Conservation (phyloP, 257 asterid genomes). For the Capsicum chinense region DNA sequence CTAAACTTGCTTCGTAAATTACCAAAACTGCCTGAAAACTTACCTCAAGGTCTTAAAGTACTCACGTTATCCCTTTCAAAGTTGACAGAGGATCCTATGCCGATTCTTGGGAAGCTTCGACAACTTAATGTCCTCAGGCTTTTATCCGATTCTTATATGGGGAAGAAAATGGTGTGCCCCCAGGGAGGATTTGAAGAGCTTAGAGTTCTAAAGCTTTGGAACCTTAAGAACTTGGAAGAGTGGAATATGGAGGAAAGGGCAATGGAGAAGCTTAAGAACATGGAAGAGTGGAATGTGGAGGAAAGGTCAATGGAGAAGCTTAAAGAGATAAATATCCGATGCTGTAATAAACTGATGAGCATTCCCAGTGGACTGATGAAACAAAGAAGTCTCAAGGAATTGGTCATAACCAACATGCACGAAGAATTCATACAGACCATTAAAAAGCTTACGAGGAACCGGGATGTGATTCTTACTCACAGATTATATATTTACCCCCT, state of each 20-base stretch:
- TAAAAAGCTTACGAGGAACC: neutral
- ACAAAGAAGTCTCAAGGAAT: conserved; percentile 31
- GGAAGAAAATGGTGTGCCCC: conserved; percentile 32
- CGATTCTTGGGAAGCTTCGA: conserved; percentile 36
- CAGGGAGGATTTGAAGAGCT: conserved; percentile 37
- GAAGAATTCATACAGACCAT: neutral
- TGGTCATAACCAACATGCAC: conserved; percentile 42
- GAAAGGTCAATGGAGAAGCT: conserved; percentile 41
- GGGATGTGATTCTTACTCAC: neutral
- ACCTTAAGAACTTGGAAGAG: conserved; percentile 35
- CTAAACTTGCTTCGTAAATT: conserved; percentile 42
- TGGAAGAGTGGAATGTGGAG: conserved; percentile 41
- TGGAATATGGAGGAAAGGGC: conserved; percentile 42
- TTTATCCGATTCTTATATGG: conserved; percentile 42
- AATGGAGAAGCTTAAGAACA: conserved; percentile 36
- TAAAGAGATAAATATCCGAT: conserved; percentile 40
- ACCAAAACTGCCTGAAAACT: conserved; percentile 31
- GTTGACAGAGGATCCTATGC: conserved; percentile 44
- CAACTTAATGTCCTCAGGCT: conserved; percentile 44
- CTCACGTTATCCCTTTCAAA: conserved; percentile 43
- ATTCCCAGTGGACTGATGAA: conserved; percentile 31
- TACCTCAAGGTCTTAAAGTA: conserved; percentile 40
- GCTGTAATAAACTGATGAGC: conserved; percentile 32
- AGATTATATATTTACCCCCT: conserved; percentile 25
- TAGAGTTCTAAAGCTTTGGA: conserved; percentile 47